phyloP scores from a whole-genome alignment of 163 green algal genomes.

The Coccomyxa subellipsoidea region DNA sequence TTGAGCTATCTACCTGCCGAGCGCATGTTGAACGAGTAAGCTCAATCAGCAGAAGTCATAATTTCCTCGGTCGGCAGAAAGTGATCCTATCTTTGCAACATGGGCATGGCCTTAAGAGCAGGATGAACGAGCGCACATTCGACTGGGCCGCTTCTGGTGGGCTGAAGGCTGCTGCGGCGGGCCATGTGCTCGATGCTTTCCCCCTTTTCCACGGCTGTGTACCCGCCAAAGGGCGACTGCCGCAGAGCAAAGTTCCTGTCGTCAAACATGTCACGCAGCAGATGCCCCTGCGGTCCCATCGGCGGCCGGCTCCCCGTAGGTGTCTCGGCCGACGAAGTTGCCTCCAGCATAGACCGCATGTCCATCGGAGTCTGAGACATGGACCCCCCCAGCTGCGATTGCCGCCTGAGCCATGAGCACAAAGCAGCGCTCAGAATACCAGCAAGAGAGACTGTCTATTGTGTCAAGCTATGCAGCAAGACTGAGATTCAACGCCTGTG shows the following conservation, averaged over 20 bases:
- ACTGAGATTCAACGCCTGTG: too few relatives aligned
- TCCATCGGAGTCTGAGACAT: too few relatives aligned
- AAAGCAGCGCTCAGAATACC: too few relatives aligned
- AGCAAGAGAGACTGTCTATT: too few relatives aligned
- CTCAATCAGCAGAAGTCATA: not conserved
- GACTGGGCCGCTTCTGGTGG: not conserved
- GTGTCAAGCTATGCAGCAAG: too few relatives aligned
- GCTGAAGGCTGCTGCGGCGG: not conserved
- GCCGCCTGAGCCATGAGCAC: too few relatives aligned
- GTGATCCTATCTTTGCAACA: not conserved
- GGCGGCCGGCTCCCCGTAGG: not conserved
- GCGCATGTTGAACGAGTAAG: not conserved
- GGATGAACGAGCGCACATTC: not conserved
- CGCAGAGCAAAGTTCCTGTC: not conserved
- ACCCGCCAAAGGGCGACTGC: not conserved
- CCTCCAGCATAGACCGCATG: not conserved
- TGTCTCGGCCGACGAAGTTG: not conserved
- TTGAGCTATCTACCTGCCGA: not conserved
- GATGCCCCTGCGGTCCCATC: not conserved
- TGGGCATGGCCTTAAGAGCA: not conserved
- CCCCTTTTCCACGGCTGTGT: not conserved
- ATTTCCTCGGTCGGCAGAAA: not conserved
- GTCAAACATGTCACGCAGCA: not conserved
- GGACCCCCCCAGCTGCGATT: not conserved
- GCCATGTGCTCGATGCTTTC: not conserved